Conservation (phyloP, 1,284 basidiomycete species). For the Dichomitus squalens region DNA sequence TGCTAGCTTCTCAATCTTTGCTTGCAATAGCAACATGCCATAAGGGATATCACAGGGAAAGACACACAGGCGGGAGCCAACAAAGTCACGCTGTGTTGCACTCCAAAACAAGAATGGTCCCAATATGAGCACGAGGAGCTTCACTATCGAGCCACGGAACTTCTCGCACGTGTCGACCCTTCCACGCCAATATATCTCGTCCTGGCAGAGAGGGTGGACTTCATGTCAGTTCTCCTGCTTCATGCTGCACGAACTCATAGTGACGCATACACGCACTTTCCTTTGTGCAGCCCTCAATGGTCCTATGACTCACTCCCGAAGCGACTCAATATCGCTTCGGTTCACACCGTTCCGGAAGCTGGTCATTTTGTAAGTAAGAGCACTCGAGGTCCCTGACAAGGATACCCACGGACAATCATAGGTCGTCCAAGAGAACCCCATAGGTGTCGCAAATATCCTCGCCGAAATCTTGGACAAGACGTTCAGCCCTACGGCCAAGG, state of each 20-base stretch:
- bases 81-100: conserved; percentile 2
- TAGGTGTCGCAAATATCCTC: not conserved
- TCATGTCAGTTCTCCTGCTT: not conserved
- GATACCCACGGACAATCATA: not conserved
- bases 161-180: not conserved
- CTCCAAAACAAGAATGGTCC: conserved; percentile 2
- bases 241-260: not conserved
- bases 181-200: not conserved
- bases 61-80: not conserved
- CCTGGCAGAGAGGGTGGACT: not conserved
- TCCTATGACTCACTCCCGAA: not conserved
- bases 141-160: not conserved
- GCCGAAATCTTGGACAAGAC: not conserved
- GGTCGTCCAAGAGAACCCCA: conserved; percentile 8
- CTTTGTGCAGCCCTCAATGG: not conserved
- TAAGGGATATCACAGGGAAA: conserved; percentile 1
- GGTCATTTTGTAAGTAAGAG: conserved; percentile 3
- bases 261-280: not conserved
- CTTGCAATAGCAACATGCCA: not conserved
- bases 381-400: not conserved
- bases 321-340: not conserved
- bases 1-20: not conserved
- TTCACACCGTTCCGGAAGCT: not conserved
- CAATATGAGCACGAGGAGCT: conserved; percentile 2
- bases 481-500: not conserved